These are phyloP conservation scores for Steccherinum ochraceum DNA, from an alignment of 768 basidiomycete genomes.

Conservation along the genomic window DNA sequence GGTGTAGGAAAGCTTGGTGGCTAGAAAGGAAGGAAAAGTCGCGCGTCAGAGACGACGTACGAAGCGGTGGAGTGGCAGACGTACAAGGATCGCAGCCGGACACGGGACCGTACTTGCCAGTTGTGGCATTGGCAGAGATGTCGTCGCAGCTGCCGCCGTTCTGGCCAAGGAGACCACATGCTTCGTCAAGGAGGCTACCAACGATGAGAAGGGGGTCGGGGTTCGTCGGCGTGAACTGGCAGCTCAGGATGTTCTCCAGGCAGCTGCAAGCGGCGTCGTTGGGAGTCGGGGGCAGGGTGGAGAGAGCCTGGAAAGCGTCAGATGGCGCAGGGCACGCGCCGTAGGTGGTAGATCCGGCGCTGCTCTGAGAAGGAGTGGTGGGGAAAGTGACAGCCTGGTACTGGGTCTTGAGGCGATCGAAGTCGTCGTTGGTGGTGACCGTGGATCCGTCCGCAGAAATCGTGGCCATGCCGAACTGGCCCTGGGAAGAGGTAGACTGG, in stretches of 20 bases:
- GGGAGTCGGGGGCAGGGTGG: slow-evolving; percentile 77
- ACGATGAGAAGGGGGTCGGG: slow-evolving; percentile 54
- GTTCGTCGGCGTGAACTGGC: slow-evolving; percentile 56
- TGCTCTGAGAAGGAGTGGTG: slow-evolving; percentile 54
- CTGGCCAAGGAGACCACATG: slow-evolving; percentile 62
- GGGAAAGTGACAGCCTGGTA: slow-evolving; percentile 52
- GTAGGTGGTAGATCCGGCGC: slow-evolving; percentile 43
- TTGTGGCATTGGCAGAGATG: slow-evolving; percentile 66
- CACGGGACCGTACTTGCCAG: slow-evolving; percentile 71
- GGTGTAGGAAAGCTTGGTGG: slow-evolving; percentile 73
- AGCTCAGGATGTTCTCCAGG: slow-evolving; percentile 59
- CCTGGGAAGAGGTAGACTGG: slow-evolving; percentile 64
- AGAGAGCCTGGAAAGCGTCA: slow-evolving; percentile 56
- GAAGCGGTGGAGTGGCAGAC: slow-evolving; percentile 9
- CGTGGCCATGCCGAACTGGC: slow-evolving; percentile 82
- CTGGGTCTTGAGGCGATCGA: slow-evolving; percentile 53
- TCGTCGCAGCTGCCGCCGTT: slow-evolving; percentile 55
- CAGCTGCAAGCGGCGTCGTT: slow-evolving; percentile 77
- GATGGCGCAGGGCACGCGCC: slow-evolving; percentile 59
- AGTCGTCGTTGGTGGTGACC: slow-evolving; percentile 67
- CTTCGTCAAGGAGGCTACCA: slow-evolving; percentile 57
- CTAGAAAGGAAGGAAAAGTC: slow-evolving; percentile 31
- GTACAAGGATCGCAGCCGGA: slow-evolving; percentile 77
- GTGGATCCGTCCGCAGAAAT: slow-evolving; percentile 60
- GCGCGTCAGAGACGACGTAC: not conserved